Conservation (phyloP, 495 filamentous ascomycete species). For the Xylaria nigripes region DNA sequence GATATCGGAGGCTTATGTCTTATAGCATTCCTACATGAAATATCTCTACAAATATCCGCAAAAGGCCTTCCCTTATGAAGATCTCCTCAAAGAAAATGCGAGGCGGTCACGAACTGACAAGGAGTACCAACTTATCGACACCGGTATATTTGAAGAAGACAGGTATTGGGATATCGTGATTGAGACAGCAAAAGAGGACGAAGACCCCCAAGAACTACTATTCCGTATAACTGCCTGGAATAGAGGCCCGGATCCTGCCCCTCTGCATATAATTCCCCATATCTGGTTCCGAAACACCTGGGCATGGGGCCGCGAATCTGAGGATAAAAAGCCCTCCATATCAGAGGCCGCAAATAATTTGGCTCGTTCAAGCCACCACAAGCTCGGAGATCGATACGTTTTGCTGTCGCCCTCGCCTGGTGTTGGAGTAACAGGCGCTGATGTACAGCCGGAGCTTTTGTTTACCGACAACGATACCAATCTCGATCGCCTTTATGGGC, state of each 20-base stretch:
- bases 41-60: slow-evolving; percentile 97
- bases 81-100: slow-evolving; percentile 76
- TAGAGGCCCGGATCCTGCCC: slow-evolving; percentile 80
- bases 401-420: slow-evolving; percentile 86
- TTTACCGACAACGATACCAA: slow-evolving; percentile 98
- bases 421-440: slow-evolving; percentile 63
- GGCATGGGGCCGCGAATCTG: slow-evolving; percentile 74
- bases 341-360: slow-evolving; percentile 53
- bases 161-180: slow-evolving; percentile 97
- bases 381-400: slow-evolving; percentile 73
- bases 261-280: slow-evolving; percentile 87
- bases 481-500: slow-evolving; percentile 62
- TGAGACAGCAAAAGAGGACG: slow-evolving; percentile 85
- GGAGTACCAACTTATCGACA: slow-evolving; percentile 90
- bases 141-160: slow-evolving; percentile 84
- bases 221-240: slow-evolving; percentile 97
- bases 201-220: slow-evolving; percentile 81
- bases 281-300: slow-evolving; percentile 97
- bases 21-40: slow-evolving; percentile 96
- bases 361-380: slow-evolving; percentile 64
- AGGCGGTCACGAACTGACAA: slow-evolving; percentile 61
- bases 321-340: slow-evolving; percentile 68
- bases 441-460: slow-evolving; percentile 72
- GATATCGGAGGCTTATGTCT: slow-evolving; percentile 18
- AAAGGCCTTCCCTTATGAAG: slow-evolving; percentile 80